Percentiles rank a stretch among this genome's conserved stretches.
These are phyloP conservation scores for Dothideomycetes sp. DNA, from an alignment of 2,329 filamentous ascomycete genomes.

Conservation along the genomic window DNA sequence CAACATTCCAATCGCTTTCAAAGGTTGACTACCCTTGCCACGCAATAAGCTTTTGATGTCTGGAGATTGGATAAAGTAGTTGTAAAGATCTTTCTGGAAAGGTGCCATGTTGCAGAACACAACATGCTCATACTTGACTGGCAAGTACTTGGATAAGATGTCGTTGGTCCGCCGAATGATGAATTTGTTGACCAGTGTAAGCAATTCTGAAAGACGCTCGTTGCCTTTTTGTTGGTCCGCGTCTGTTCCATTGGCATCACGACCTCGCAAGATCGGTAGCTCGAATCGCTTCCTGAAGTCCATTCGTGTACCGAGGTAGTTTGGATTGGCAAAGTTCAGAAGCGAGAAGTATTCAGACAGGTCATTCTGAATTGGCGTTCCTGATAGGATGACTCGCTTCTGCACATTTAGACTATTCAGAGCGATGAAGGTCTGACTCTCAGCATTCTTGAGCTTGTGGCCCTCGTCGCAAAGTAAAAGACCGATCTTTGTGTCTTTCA, in stretches of 20 bases:
- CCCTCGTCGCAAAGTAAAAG: slow-evolving; percentile 93
- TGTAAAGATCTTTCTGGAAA: slow-evolving; percentile 89
- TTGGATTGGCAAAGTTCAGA: slow-evolving; percentile 92
- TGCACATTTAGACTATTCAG: slow-evolving; percentile 84
- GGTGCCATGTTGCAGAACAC: slow-evolving; percentile 93
- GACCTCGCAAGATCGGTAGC: slow-evolving; percentile 78
- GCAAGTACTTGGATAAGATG: slow-evolving; percentile 92
- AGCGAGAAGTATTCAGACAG: slow-evolving; percentile 96
- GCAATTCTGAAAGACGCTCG: slow-evolving; percentile 68
- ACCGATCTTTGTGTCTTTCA: slow-evolving; percentile 83
- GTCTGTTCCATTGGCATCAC: slow-evolving; percentile 82
- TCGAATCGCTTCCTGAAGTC: slow-evolving; percentile 95
- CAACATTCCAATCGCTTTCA: slow-evolving; percentile 91
- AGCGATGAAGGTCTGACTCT: slow-evolving; percentile 88
- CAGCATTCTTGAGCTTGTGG: slow-evolving; percentile 90
- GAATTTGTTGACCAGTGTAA: slow-evolving; percentile 88
- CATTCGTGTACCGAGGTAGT: slow-evolving; percentile 72
- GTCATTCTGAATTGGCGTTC: slow-evolving; percentile 96
- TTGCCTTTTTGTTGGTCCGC: slow-evolving; percentile 73
- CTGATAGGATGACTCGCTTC: slow-evolving; percentile 85
- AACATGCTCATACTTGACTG: slow-evolving; percentile 97
- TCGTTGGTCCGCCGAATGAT: slow-evolving; percentile 97
- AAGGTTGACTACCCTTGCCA: slow-evolving; percentile 87
- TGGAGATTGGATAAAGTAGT: slow-evolving; percentile 91
- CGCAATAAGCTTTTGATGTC: slow-evolving; percentile 85